phyloP scores from a whole-genome alignment of 805 yeast species.

The Wickerhamiella azymoides region DNA sequence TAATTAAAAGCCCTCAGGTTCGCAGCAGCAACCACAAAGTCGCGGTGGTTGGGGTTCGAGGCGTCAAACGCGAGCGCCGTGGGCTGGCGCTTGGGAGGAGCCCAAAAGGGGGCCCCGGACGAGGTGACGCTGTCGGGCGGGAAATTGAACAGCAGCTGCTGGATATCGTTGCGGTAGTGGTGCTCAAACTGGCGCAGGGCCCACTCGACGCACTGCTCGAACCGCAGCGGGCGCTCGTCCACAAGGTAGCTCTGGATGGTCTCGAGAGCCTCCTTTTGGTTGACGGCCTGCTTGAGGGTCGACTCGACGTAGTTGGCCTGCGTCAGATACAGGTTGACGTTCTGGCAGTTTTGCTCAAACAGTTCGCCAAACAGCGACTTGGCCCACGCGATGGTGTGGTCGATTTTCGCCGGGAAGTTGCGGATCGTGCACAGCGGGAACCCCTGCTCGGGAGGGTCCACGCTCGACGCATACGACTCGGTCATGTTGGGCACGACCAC shows the following conservation, averaged over 20 bases:
- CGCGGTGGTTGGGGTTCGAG: slow-evolving; percentile 60
- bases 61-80: slow-evolving; percentile 67
- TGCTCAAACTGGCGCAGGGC: slow-evolving; percentile 80
- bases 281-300: slow-evolving; percentile 82
- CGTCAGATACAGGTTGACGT: slow-evolving; percentile 76
- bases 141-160: slow-evolving; percentile 84
- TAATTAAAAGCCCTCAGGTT: slow-evolving; percentile 80
- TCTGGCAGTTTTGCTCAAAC: slow-evolving; percentile 82
- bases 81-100: slow-evolving; percentile 96
- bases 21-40: slow-evolving; percentile 80
- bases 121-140: slow-evolving; percentile 89
- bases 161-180: slow-evolving; percentile 72
- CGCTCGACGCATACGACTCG: slow-evolving; percentile 89
- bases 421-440: slow-evolving; percentile 95
- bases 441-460: slow-evolving; percentile 97
- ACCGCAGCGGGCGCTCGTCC: slow-evolving; percentile 68
- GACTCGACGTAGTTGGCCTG: slow-evolving; percentile 90
- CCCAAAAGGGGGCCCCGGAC: slow-evolving; percentile 90
- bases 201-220: slow-evolving; percentile 93
- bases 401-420: slow-evolving; percentile 95
- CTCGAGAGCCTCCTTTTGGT: slow-evolving; percentile 74
- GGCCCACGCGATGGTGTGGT: slow-evolving; percentile 99
- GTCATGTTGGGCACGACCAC: slow-evolving; percentile 88
- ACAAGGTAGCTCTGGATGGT: slow-evolving; percentile 58
- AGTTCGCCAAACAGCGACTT: slow-evolving; percentile 86